Base-by-base conservation (phyloP, 2,329 filamentous ascomycete species). In the Xylogone sp. region DNA sequence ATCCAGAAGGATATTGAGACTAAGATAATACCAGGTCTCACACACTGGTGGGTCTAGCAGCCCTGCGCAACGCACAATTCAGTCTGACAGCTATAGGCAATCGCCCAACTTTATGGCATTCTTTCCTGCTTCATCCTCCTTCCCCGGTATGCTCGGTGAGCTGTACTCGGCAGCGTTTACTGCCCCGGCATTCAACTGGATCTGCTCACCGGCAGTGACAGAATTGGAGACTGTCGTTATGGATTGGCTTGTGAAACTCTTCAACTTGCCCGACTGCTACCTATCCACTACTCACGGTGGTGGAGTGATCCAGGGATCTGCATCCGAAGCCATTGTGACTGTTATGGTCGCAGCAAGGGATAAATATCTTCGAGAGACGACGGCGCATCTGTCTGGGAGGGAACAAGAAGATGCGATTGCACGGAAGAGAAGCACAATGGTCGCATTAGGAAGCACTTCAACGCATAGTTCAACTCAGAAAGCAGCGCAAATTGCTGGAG, bases 91-190 rank as follows among this genome's bases (percentile, higher is more conserved):
- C 20, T 4, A 24, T 13, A 78, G 76, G 91, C 87, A 96, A 67
- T 90, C 86, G 2, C 93, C 90, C 16, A 91, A 93, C 65, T 97
- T 96, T 77, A 90, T 97, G 82, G 93, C 93, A 43, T 97, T 95
- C 76, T 97, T 94, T 71, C 88, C 93, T 1, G 90, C 90, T 46
- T 84, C 83, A 21, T 84, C 86, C 49, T 89, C 87, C 31, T 97
- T 87, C 66, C 91, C 93, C 0, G 82, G 85, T 22, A 93, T 96
- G 68, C 79, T 97, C 10, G 93, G 90, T 19, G 93, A 97, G 71
- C 84, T 97, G 75, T 97, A 96, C 75, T 90, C 84, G 43, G 86
- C 89, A 4, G 87, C 90, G 6, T 92, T 97, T 71, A 94, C 85
- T 12, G 89, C 89, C 16, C 90, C 93, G 1, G 90, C 90, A 39